Percentiles rank a stretch among this genome's conserved stretches.
phyloP scores from a whole-genome alignment of 108 stramenopile species.

The Chaetoceros muelleri region DNA sequence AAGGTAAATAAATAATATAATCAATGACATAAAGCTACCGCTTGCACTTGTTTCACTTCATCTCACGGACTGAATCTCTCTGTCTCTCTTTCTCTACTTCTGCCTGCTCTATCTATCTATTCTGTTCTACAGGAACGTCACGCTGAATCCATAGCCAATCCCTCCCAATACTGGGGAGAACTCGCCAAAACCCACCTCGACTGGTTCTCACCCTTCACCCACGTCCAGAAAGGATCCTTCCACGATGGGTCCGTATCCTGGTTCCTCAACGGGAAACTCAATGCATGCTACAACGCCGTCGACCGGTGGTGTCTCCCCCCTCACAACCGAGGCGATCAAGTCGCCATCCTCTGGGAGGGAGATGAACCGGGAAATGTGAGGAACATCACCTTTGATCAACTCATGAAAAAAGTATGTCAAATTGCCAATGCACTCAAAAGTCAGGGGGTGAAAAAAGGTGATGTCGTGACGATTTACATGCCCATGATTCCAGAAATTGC shows the following conservation, averaged over 20 bases:
- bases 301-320: slow-evolving; percentile 38
- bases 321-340: slow-evolving; percentile 26
- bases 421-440: slow-evolving; percentile 70
- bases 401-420: slow-evolving; percentile 43
- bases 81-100: neutral
- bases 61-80: neutral
- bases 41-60: neutral
- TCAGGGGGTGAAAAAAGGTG: slow-evolving; percentile 51
- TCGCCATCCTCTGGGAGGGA: slow-evolving; percentile 81
- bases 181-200: slow-evolving; percentile 26
- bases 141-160: slow-evolving; percentile 23
- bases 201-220: slow-evolving; percentile 35
- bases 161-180: slow-evolving; percentile 26
- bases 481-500: slow-evolving; percentile 87
- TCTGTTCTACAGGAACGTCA: no score
- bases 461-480: slow-evolving; percentile 82
- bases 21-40: neutral
- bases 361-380: slow-evolving; percentile 49
- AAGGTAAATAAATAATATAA: neutral
- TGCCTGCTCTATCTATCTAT: no score
- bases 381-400: slow-evolving; percentile 53
- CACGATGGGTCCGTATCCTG: slow-evolving; percentile 53
- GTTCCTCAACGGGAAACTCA: slow-evolving; percentile 61
- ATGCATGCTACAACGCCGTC: slow-evolving; percentile 58
- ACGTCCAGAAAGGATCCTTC: slow-evolving; percentile 22